phyloP scores from a whole-genome alignment of 2,329 filamentous ascomycete genomes.

The Gyromitra esculenta region DNA sequence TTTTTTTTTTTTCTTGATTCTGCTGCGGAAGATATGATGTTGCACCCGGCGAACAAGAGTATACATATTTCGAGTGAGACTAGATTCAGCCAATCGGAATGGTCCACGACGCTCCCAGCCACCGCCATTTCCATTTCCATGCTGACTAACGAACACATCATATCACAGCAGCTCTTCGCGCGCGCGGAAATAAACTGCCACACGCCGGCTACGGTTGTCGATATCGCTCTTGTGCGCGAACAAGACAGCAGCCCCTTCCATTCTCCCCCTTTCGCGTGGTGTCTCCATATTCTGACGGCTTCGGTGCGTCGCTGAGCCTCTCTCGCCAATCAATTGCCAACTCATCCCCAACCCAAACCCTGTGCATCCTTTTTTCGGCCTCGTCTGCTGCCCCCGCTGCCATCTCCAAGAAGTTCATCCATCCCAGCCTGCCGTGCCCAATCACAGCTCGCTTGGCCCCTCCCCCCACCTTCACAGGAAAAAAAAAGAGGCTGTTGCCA shows the following conservation, averaged over 20 bases:
- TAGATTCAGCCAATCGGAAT: conserved; percentile 44
- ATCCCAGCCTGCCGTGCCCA: conserved; percentile 34
- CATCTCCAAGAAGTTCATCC: conserved; percentile 33
- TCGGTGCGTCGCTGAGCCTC: conserved; percentile 47
- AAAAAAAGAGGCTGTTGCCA: conserved; percentile 27
- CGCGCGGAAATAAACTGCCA: conserved; percentile 40
- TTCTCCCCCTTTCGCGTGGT: conserved; percentile 32
- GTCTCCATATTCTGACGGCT: conserved; percentile 42
- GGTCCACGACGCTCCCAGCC: conserved; percentile 52
- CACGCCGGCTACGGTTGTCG: conserved; percentile 40
- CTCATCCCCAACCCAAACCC: conserved; percentile 51
- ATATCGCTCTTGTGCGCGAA: conserved; percentile 21
- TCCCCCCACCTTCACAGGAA: conserved; percentile 39
- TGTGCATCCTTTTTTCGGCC: conserved; percentile 39
- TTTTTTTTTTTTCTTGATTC: conserved; percentile 40
- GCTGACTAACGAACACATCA: conserved; percentile 53
- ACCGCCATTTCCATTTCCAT: conserved; percentile 47
- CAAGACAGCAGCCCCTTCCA: conserved; percentile 29
- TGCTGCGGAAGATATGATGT: conserved; percentile 40
- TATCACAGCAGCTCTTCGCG: conserved; percentile 18
- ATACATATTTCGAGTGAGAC: conserved; percentile 45
- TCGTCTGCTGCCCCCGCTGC: conserved; percentile 32
- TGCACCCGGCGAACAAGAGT: conserved; percentile 31
- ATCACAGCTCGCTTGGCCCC: conserved; percentile 40
- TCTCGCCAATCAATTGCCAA: conserved; percentile 46